These are phyloP conservation scores for Pseudogymnoascus sp. DNA, from an alignment of 2,329 filamentous ascomycete species.

Conservation along the genomic window DNA sequence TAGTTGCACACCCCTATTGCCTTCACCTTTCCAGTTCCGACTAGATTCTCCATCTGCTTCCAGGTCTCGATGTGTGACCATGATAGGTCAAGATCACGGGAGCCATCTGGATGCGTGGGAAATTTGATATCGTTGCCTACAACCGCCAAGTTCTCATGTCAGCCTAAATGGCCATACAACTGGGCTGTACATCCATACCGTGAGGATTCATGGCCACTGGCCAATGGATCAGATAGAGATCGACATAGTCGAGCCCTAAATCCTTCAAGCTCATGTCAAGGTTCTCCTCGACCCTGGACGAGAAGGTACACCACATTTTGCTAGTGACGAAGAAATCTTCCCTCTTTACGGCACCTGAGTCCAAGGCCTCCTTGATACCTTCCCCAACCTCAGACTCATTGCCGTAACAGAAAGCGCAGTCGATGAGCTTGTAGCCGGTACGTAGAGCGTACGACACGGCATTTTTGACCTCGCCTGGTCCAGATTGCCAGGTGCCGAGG, in stretches of 20 bases:
- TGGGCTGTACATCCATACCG: constrained; percentile 34
- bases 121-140: constrained; percentile 62
- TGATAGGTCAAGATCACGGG: constrained; percentile 60
- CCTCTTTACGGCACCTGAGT: constrained; percentile 53
- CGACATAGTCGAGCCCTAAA: constrained; percentile 72
- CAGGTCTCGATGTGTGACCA: constrained; percentile 70
- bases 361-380: constrained; percentile 50
- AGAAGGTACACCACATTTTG: constrained; percentile 68
- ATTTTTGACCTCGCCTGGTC: neutral
- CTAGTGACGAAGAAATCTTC: constrained; percentile 58
- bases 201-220: constrained; percentile 72
- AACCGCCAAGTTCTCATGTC: constrained; percentile 10
- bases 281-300: constrained; percentile 58
- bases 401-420: constrained; percentile 48
- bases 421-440: constrained; percentile 44
- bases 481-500: constrained; percentile 38
- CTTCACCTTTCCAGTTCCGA: constrained; percentile 46
- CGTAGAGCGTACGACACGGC: constrained; percentile 37
- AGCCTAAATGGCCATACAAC: neutral
- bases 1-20: constrained; percentile 46
- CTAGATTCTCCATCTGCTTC: constrained; percentile 64
- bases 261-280: constrained; percentile 66
- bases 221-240: constrained; percentile 80
- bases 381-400: constrained; percentile 60
- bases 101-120: constrained; percentile 65